Percentiles rank a stretch among this genome's conserved stretches.
Conservation (phyloP, 352 stramenopile species). For the Phytopythium cucurbitacearum region DNA sequence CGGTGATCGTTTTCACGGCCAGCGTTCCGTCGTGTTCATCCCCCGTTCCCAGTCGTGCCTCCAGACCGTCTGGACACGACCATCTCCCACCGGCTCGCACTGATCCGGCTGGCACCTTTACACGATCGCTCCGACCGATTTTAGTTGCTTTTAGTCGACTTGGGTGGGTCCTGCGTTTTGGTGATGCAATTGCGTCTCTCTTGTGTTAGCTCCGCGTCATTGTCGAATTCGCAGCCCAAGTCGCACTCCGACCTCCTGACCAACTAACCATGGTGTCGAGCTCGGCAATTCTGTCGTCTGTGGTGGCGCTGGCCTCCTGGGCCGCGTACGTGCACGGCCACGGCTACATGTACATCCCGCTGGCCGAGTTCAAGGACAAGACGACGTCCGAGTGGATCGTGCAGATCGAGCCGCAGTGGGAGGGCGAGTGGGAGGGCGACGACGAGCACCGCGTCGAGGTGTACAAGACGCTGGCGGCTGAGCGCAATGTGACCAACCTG, state of each 20-base stretch:
- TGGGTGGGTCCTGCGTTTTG: background rate
- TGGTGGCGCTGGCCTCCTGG: slow-evolving; percentile 3
- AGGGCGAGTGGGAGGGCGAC: slow-evolving; percentile 20
- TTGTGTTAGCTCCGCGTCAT: background rate
- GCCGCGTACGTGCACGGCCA: slow-evolving; percentile 14
- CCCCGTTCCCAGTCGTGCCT: too few species aligned
- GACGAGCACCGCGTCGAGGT: slow-evolving; percentile 16
- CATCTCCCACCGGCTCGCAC: too few species aligned
- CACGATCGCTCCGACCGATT: background rate
- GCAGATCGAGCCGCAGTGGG: slow-evolving; percentile 24
- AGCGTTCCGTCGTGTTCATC: too few species aligned
- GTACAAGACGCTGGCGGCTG: slow-evolving; percentile 20
- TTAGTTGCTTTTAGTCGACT: background rate
- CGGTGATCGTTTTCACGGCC: too few species aligned
- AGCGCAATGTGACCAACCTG: slow-evolving; percentile 23
- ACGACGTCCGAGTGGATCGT: slow-evolving; percentile 26
- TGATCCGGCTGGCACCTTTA: too few species aligned
- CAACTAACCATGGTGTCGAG: slow-evolving; percentile 13
- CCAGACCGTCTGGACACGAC: too few species aligned
- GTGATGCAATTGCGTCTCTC: background rate
- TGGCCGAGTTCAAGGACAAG: slow-evolving; percentile 19
- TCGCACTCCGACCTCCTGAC: background rate
- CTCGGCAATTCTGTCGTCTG: slow-evolving; percentile 7
- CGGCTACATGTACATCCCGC: slow-evolving; percentile 31
- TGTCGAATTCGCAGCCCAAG: background rate